Evolutionary conservation across 2,329 filamentous ascomycete species (phyloP).

Genomic region (Neonectria hederae): DNA sequence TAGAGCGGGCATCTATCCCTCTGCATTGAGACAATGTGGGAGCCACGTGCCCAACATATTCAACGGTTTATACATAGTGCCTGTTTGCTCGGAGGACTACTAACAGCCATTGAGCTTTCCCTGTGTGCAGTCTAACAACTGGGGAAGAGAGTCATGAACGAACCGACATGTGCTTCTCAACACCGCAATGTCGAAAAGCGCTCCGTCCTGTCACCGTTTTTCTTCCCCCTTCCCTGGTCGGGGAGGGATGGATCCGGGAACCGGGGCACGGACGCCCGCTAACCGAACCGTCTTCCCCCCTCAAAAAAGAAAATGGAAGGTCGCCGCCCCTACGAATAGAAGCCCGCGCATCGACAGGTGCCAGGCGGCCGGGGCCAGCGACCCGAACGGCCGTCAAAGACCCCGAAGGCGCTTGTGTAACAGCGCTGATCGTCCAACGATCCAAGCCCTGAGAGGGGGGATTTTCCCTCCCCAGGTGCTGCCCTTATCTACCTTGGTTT

Average conservation of each 20-base stretch:
- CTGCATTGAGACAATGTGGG: conserved; percentile 3
- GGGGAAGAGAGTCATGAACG: not conserved
- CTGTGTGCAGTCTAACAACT: too few species aligned
- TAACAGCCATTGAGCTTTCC: not conserved
- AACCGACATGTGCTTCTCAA: not conserved
- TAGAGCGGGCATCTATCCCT: not conserved
- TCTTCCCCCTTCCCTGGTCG: not conserved
- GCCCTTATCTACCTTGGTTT: too few species aligned
- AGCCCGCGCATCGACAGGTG: not conserved
- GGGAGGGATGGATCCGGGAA: not conserved
- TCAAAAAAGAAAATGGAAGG: not conserved
- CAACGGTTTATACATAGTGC: conserved; percentile 20
- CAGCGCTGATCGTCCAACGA: not conserved
- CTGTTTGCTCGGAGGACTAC: not conserved
- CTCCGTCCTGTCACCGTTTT: not conserved
- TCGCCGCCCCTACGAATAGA: not conserved
- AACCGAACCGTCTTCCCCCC: not conserved
- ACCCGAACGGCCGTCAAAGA: not conserved
- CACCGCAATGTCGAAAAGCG: not conserved
- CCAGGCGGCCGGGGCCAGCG: not conserved
- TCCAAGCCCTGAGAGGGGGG: not conserved
- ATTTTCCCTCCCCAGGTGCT: too few species aligned
- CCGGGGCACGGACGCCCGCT: not conserved
- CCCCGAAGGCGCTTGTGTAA: not conserved
- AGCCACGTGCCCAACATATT: conserved; percentile 15